A percentile compares a stretch with the other conserved stretches of the same genome.
Conservation (phyloP, 257 asterid species). For the Ligustrum vulgare region DNA sequence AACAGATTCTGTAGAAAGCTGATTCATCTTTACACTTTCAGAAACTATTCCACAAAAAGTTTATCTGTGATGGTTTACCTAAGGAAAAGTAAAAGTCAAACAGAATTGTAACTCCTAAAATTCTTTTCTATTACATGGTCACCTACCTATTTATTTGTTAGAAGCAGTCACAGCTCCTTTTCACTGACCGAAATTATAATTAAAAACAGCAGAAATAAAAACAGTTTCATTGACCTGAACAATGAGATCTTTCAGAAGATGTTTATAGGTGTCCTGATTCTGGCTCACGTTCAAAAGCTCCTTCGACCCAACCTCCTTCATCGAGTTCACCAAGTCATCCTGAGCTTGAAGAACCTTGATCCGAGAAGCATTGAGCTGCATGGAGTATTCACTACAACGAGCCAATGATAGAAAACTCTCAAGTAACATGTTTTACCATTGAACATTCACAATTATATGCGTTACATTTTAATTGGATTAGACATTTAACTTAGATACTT, state of each 20-base stretch:
- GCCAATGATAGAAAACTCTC: constrained; percentile 1
- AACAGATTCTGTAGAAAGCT: not conserved
- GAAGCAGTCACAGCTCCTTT: not conserved
- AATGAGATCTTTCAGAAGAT: constrained; percentile 66
- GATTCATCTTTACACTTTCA: not conserved
- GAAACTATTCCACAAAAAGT: not conserved
- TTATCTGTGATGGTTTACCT: not conserved
- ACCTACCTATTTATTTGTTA: not conserved
- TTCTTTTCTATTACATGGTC: not conserved
- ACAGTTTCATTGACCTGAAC: constrained; percentile 57
- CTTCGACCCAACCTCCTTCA: constrained; percentile 66
- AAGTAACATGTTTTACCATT: not conserved
- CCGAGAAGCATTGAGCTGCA: constrained; percentile 82
- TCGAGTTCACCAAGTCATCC: constrained; percentile 78
- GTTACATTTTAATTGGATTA: not conserved
- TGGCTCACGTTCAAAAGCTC: constrained; percentile 56
- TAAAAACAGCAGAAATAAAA: not conserved
- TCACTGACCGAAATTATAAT: not conserved
- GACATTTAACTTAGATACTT: not conserved
- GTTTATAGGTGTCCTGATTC: constrained; percentile 48
- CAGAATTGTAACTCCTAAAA: not conserved
- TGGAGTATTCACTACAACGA: constrained; percentile 66
- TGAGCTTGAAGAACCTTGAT: constrained; percentile 87
- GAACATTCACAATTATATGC: not conserved
- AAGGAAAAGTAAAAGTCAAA: not conserved